Conservation (phyloP, 208 protist species). For the Phytomonas sp. region DNA sequence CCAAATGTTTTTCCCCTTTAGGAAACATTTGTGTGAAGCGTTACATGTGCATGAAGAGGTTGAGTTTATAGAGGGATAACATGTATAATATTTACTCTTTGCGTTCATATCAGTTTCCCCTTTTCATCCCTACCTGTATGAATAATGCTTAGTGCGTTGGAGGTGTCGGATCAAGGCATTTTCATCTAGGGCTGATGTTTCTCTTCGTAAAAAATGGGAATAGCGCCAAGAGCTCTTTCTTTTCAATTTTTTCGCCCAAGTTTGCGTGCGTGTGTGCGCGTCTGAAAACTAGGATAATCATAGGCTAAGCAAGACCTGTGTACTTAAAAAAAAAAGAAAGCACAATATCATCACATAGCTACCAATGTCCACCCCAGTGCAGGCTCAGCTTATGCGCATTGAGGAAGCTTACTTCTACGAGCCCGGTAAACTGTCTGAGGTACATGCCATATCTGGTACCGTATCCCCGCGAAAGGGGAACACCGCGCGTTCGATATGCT, state of each 20-base stretch:
- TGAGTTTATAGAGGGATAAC: background rate
- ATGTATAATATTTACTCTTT: slow-evolving; percentile 7
- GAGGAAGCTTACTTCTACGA: slow-evolving; percentile 81
- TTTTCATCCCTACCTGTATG: background rate
- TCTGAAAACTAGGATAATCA: background rate
- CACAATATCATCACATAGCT: slow-evolving; percentile 7
- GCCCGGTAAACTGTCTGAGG: slow-evolving; percentile 58
- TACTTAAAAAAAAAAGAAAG: background rate
- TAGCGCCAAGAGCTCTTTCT: background rate
- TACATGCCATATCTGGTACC: slow-evolving; percentile 56
- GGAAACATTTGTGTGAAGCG: background rate
- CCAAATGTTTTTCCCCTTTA: background rate
- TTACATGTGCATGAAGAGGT: background rate
- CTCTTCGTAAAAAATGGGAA: background rate
- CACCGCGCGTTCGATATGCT: slow-evolving; percentile 34
- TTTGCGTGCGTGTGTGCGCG: slow-evolving; percentile 8
- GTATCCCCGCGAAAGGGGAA: slow-evolving; percentile 34
- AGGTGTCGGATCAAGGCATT: background rate
- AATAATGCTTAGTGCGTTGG: background rate
- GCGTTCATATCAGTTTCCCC: background rate
- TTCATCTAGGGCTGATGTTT: background rate
- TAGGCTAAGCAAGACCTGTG: background rate
- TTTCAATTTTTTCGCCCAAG: slow-evolving; percentile 2
- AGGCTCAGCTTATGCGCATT: slow-evolving; percentile 68
- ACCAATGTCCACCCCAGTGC: slow-evolving; percentile 28